Conservation (phyloP, 2,329 filamentous ascomycete species). For the Aspergillus piperis region DNA sequence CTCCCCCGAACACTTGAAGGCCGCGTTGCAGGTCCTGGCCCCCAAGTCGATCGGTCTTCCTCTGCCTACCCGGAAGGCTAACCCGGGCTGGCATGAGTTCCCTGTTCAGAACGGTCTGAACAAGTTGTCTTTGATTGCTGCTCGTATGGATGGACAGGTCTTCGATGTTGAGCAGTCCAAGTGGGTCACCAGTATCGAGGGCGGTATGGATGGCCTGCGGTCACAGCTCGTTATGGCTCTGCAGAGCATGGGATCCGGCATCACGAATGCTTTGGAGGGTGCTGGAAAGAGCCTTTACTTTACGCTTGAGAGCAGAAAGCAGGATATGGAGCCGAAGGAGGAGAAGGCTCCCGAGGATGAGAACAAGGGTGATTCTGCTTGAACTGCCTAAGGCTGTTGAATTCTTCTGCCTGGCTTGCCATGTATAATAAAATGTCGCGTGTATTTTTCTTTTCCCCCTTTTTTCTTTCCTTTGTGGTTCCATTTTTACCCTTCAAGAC, state of each 20-base stretch:
- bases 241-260: conserved; percentile 73
- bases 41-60: conserved; percentile 74
- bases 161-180: conserved; percentile 73
- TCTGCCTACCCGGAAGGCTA: conserved; percentile 72
- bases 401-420: conserved; percentile 19
- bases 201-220: conserved; percentile 76
- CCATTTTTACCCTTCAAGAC: conserved; percentile 11
- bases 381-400: conserved; percentile 16
- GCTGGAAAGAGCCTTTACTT: conserved; percentile 81
- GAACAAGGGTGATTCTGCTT: conserved; percentile 37
- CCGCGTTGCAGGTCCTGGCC: conserved; percentile 74
- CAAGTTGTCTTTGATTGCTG: conserved; percentile 84
- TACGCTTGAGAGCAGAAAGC: conserved; percentile 79
- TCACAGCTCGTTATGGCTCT: conserved; percentile 79
- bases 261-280: conserved; percentile 78
- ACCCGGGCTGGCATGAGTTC: conserved; percentile 78
- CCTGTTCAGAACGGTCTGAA: conserved; percentile 77
- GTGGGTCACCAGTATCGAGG: conserved; percentile 76
- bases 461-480: background rate
- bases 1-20: conserved; percentile 79
- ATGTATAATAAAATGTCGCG: conserved; percentile 41
- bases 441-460: conserved; percentile 16
- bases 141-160: conserved; percentile 79
- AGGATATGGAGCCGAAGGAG: conserved; percentile 75
- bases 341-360: conserved; percentile 32